These are phyloP conservation scores for Anaeramoeba flamelloides DNA, from an alignment of 78 protist species.

Conservation along the genomic window DNA sequence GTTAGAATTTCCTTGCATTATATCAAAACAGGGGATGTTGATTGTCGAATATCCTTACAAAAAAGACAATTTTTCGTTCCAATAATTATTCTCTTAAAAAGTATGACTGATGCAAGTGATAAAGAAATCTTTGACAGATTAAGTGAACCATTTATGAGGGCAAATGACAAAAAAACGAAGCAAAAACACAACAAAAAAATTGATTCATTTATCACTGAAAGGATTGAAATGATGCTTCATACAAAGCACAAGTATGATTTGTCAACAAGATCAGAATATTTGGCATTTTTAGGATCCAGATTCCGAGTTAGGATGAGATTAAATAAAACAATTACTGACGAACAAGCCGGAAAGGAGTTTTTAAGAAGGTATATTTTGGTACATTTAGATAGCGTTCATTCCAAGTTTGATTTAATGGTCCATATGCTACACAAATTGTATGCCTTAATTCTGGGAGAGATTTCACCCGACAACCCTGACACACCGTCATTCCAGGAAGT, in stretches of 20 bases:
- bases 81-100: no score
- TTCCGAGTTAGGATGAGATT: conserved; percentile 18
- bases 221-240: conserved; percentile 46
- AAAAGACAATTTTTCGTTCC: no score
- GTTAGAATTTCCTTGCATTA: no score
- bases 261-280: conserved; percentile 24
- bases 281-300: conserved; percentile 40
- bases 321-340: no score
- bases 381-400: conserved; percentile 43
- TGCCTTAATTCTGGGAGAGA: conserved; percentile 36
- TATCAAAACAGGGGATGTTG: no score
- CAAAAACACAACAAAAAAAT: no score
- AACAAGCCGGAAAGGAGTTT: conserved; percentile 33
- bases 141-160: no score
- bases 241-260: conserved; percentile 9
- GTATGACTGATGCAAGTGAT: no score
- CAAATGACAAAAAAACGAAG: no score
- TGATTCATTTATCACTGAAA: conserved; percentile 39
- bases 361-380: conserved; percentile 41
- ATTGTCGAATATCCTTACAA: no score
- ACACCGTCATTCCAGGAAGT: conserved; percentile 55
- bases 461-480: conserved; percentile 53
- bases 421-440: conserved; percentile 62
- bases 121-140: no score
- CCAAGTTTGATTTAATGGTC: conserved; percentile 58